These are phyloP conservation scores for Microcyclospora pomicola DNA, from an alignment of 2,329 filamentous ascomycete genomes.

Conservation along the genomic window DNA sequence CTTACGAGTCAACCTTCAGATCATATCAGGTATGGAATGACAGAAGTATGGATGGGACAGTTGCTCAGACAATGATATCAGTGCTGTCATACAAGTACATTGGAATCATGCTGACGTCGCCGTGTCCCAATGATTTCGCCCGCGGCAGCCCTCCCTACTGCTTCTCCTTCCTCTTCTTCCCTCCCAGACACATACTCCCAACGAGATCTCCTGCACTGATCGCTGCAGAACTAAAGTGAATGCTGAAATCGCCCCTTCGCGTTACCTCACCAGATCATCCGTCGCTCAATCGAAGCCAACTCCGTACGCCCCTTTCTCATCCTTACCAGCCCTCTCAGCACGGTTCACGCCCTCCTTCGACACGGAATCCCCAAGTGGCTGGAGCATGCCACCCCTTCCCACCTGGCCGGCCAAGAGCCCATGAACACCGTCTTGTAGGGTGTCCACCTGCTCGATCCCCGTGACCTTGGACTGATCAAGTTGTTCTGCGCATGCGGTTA, in stretches of 20 bases:
- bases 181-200: slow-evolving; percentile 13
- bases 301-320: slow-evolving; percentile 42
- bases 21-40: too few species aligned
- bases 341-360: slow-evolving; percentile 55
- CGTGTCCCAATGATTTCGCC: too few species aligned
- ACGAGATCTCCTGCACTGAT: slow-evolving; percentile 22
- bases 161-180: too few species aligned
- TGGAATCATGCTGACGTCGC: too few species aligned
- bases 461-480: slow-evolving; percentile 59
- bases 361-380: slow-evolving; percentile 47
- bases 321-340: slow-evolving; percentile 49
- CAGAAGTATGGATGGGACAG: too few species aligned
- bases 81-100: too few species aligned
- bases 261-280: slow-evolving; percentile 16
- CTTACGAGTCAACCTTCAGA: too few species aligned
- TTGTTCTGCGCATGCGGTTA: slow-evolving; percentile 35
- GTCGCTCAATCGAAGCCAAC: slow-evolving; percentile 16
- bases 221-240: slow-evolving; percentile 15
- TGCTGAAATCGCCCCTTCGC: slow-evolving; percentile 12
- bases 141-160: too few species aligned
- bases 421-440: slow-evolving; percentile 53
- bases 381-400: slow-evolving; percentile 52
- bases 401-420: slow-evolving; percentile 49
- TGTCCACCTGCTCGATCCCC: slow-evolving; percentile 51
- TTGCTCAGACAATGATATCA: too few species aligned